Base-by-base conservation (phyloP, 352 stramenopile species). In the Globisporangium recalcitrans region DNA sequence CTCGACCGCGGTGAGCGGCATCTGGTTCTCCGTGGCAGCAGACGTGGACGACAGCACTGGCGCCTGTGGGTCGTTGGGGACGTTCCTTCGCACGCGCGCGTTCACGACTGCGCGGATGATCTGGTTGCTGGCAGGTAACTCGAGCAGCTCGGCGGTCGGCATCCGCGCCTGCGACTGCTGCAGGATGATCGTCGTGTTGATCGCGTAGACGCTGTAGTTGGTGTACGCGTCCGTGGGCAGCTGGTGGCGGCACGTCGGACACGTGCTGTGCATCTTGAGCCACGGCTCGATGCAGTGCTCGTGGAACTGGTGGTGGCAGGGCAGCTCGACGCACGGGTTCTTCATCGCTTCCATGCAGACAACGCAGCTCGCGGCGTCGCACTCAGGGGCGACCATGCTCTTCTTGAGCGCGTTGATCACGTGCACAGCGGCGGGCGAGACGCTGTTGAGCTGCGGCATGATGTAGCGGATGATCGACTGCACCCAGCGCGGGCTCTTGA, bases 401-500 rank as follows among this genome's bases (percentile, higher is more conserved):
- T 61, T 63, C 69, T 87, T 89, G 63, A 95, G 68, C 48, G 68
- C 68, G 22, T 89, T 74, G 46, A 95, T 69, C 26, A 88, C 67
- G 38, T 80, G 62, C 58, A 87, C 66, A 7, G 85, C 71, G 2
- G 81, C 84, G 1, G 85, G 85, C 52, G 83, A 93, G 38, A 95
- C 83, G 63, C 72, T 84, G 70, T 95, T 84, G 58, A 95, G 82
- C 67, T 95, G 86, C 46, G 86, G 86, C 67, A 95, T 90, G 63
- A 95, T 95, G 75, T 93, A 93, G 16, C 81, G 86, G 58, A 95
- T 93, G 68, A 95, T 93, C n/a, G 82, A 93, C 64, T 93, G 84
- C 44, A 95, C 86, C 86, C 86, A 95, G 38, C 86, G 86, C 63
- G 84, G 75, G 63, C 84, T 93, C 81, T 95, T 95, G 73, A 95